Conservation (phyloP, 73 alveolate species). For the Paramecium sexaurelia region DNA sequence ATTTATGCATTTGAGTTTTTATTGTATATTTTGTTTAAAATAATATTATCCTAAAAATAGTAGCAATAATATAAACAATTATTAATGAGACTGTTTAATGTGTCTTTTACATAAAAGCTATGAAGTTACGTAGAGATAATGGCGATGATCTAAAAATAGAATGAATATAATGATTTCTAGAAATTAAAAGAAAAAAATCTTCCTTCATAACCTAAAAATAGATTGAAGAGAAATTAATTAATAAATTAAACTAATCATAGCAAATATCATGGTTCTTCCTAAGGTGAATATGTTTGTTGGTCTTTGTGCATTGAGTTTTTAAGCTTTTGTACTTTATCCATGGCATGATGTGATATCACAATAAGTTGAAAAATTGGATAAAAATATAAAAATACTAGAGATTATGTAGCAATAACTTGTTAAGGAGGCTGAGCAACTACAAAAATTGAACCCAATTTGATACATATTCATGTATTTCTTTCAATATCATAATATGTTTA, state of each 20-base stretch:
- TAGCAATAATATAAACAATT: neutral
- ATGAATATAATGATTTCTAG: neutral
- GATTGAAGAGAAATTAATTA: neutral
- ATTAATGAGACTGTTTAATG: neutral
- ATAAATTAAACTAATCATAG: neutral
- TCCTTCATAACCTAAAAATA: neutral
- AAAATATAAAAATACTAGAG: neutral
- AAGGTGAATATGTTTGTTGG: conserved; percentile 50
- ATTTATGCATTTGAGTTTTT: neutral
- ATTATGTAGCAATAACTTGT: neutral
- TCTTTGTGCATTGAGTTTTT: conserved; percentile 17
- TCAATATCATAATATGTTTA: neutral
- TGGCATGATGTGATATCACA: conserved; percentile 48
- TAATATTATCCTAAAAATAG: neutral
- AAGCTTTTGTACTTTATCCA: conserved; percentile 41
- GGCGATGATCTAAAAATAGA: conserved; percentile 33
- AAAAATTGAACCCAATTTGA: conserved; percentile 17
- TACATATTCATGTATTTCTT: neutral
- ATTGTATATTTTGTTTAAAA: neutral
- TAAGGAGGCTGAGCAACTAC: conserved; percentile 26
- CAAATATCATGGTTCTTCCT: conserved; percentile 37
- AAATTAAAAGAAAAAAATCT: neutral
- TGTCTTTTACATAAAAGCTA: too few species aligned
- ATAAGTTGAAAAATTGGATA: conserved; percentile 15
- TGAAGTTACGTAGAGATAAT: too few species aligned